Conservation (phyloP, 2,329 filamentous ascomycete genomes). For the Epicoccum sorghinum region DNA sequence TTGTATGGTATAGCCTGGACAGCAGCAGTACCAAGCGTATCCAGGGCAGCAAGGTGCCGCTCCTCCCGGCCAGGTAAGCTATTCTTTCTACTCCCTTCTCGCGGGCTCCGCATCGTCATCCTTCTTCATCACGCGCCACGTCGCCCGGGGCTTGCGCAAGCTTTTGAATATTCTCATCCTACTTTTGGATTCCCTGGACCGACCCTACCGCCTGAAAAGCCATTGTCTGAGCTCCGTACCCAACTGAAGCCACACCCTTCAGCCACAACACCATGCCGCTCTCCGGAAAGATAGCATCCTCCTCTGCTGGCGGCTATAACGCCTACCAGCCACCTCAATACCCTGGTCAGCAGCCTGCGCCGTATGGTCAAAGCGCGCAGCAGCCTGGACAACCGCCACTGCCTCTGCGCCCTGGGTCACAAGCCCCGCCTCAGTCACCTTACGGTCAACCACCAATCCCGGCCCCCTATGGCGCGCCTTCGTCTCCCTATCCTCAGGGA, state of each 20-base stretch:
- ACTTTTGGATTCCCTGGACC: constrained; percentile 38
- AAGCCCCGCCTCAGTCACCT: constrained; percentile 50
- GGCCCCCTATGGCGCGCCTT: constrained; percentile 46
- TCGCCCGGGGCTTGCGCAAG: constrained; percentile 23
- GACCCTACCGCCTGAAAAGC: constrained; percentile 19
- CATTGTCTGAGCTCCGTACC: constrained; percentile 15
- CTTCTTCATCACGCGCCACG: constrained; percentile 29
- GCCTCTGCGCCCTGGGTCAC: constrained; percentile 44
- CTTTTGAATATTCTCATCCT: constrained; percentile 27
- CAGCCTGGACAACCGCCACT: constrained; percentile 34
- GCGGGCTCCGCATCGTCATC: constrained; percentile 44
- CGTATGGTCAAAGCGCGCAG: constrained; percentile 31
- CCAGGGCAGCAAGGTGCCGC: constrained; percentile 57
- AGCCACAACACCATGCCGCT: constrained; percentile 31
- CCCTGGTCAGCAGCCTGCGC: constrained; percentile 34
- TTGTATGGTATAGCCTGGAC: constrained; percentile 46
- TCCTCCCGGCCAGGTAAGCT: constrained; percentile 45
- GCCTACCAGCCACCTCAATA: constrained; percentile 35
- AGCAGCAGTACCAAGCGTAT: constrained; percentile 63
- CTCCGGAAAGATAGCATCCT: constrained; percentile 35
- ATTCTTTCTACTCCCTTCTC: constrained; percentile 28
- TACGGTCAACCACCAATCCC: constrained; percentile 48
- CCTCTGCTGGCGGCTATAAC: constrained; percentile 27
- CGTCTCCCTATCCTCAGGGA: constrained; percentile 45
- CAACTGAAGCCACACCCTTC: constrained; percentile 24